A percentile compares a stretch with the other conserved stretches of the same genome.
These are phyloP conservation scores for Phylloporus arenicola DNA, from an alignment of 768 basidiomycete species.

Conservation along the genomic window DNA sequence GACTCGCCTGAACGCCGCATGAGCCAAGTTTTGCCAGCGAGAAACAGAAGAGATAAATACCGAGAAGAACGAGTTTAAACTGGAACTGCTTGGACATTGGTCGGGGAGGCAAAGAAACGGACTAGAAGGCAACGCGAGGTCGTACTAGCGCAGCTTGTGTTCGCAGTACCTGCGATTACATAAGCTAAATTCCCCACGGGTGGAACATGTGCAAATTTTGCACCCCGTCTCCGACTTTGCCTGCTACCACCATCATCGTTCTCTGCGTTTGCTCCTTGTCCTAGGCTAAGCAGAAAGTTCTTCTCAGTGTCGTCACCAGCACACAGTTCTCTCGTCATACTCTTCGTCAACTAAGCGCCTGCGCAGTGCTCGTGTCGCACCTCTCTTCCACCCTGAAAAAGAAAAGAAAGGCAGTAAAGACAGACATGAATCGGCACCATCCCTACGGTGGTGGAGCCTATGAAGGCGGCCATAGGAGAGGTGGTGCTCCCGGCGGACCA, in stretches of 20 bases:
- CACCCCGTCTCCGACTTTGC: slow-evolving; percentile 16
- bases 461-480: slow-evolving; percentile 58
- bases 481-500: slow-evolving; percentile 46
- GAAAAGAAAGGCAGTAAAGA: slow-evolving; percentile 20
- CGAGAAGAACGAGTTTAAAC: slow-evolving; percentile 95
- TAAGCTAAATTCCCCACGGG: slow-evolving; percentile 27
- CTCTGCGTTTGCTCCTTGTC: slow-evolving; percentile 20
- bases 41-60: slow-evolving; percentile 35
- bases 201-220: slow-evolving; percentile 32
- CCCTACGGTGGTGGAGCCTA: slow-evolving; percentile 65
- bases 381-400: slow-evolving; percentile 24
- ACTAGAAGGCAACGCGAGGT: slow-evolving; percentile 1
- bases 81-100: slow-evolving; percentile 90
- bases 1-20: slow-evolving; percentile 68
- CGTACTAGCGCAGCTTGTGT: slow-evolving; percentile 1
- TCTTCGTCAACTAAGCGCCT: slow-evolving; percentile 21
- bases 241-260: slow-evolving; percentile 37
- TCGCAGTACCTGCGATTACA: slow-evolving; percentile 19
- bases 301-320: slow-evolving; percentile 16
- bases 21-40: background rate
- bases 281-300: slow-evolving; percentile 24
- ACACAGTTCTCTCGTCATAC: slow-evolving; percentile 15
- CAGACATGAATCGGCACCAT: slow-evolving; percentile 83
- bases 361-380: slow-evolving; percentile 23
- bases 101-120: slow-evolving; percentile 18